A percentile compares a stretch with the other conserved stretches of the same genome.
These are phyloP conservation scores for Chlorophyllum brunneum DNA, from an alignment of 768 basidiomycete genomes.

Conservation along the genomic window DNA sequence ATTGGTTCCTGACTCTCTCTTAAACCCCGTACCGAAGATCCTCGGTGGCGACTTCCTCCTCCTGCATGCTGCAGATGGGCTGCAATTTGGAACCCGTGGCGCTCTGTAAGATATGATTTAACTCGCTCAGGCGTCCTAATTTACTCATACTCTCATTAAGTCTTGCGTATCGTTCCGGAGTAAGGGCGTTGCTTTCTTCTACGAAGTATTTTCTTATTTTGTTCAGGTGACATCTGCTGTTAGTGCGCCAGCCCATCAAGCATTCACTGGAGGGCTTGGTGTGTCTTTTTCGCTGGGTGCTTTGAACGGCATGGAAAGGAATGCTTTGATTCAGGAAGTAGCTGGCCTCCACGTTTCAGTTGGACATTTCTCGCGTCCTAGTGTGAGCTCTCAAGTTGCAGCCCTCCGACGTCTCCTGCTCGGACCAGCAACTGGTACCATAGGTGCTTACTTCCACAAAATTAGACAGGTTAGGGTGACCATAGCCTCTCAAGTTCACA, in stretches of 20 bases:
- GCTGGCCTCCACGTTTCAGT: slow-evolving; percentile 67
- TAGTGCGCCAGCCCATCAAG: slow-evolving; percentile 50
- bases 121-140: slow-evolving; percentile 1
- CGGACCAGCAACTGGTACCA: slow-evolving; percentile 30
- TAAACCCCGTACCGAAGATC: slow-evolving; percentile 40
- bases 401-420: slow-evolving; percentile 64
- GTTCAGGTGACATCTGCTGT: slow-evolving; percentile 54
- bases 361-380: slow-evolving; percentile 42
- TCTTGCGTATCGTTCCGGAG: slow-evolving; percentile 66
- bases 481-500: neutral
- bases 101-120: slow-evolving; percentile 51
- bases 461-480: slow-evolving; percentile 36
- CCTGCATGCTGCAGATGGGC: slow-evolving; percentile 69
- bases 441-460: slow-evolving; percentile 43
- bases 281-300: slow-evolving; percentile 62
- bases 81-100: slow-evolving; percentile 66
- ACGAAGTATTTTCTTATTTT: neutral
- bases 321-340: slow-evolving; percentile 60
- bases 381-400: slow-evolving; percentile 81
- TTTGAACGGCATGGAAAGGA: slow-evolving; percentile 51
- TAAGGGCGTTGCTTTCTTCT: slow-evolving; percentile 24
- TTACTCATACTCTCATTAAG: slow-evolving; percentile 28
- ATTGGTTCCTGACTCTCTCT: slow-evolving; percentile 48
- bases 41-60: slow-evolving; percentile 48
- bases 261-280: slow-evolving; percentile 62